These are phyloP conservation scores for Cnidoscolus chayamansa DNA, from an alignment of 441 rosid genomes.

Conservation along the genomic window DNA sequence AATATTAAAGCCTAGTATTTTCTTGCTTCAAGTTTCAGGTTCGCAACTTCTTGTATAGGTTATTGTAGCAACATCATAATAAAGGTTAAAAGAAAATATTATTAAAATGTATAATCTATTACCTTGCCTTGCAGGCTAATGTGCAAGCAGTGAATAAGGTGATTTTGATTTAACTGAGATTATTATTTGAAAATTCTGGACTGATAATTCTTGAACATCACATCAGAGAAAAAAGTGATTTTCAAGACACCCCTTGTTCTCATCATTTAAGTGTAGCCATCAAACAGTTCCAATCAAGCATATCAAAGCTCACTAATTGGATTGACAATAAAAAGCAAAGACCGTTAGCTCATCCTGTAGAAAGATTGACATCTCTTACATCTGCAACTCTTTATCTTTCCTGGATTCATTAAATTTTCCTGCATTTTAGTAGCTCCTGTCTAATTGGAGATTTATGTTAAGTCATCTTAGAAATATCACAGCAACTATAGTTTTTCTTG, in stretches of 20 bases:
- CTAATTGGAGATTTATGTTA: neutral
- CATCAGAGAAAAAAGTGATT: neutral
- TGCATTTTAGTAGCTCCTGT: too few species aligned
- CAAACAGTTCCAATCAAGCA: neutral
- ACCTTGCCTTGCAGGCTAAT: neutral
- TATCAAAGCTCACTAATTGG: neutral
- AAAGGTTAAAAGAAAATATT: neutral
- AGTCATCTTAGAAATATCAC: neutral
- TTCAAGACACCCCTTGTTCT: neutral
- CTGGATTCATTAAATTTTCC: neutral
- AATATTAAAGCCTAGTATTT: too few species aligned
- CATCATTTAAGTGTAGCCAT: neutral
- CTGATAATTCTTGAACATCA: neutral
- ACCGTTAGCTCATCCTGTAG: neutral
- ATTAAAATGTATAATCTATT: neutral
- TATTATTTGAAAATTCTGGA: neutral
- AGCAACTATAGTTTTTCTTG: too few species aligned
- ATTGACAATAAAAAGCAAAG: neutral
- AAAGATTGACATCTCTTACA: neutral
- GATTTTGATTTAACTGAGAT: neutral
- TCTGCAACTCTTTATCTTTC: neutral
- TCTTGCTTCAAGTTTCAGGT: too few species aligned
- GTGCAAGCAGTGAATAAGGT: neutral
- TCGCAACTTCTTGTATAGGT: too few species aligned
- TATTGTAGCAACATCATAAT: too few species aligned